phyloP scores from a whole-genome alignment of 1,284 basidiomycete genomes.

The Gymnopus androsaceus region DNA sequence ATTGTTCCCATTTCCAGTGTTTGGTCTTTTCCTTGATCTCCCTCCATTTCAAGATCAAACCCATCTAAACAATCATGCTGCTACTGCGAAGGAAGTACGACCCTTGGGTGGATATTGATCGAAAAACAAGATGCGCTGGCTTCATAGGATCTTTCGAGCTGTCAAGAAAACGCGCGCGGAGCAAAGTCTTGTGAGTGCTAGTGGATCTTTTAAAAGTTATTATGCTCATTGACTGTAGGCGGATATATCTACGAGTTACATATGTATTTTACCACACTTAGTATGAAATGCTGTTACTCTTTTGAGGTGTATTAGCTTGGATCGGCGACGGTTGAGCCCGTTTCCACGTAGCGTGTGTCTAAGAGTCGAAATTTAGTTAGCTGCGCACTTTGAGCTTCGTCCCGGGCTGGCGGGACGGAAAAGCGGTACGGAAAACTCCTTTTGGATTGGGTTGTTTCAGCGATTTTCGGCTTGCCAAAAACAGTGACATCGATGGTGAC shows the following conservation, averaged over 20 bases:
- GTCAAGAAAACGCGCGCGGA: conserved; percentile 10
- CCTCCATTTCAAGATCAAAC: conserved; percentile 99
- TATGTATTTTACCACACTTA: too few relatives aligned
- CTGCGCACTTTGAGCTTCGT: too few relatives aligned
- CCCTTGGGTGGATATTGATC: background rate
- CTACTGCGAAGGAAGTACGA: background rate
- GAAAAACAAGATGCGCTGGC: background rate
- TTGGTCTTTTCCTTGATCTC: conserved; percentile 97
- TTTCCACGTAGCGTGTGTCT: too few relatives aligned
- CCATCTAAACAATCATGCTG: conserved; percentile 61
- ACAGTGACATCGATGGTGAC: conserved; percentile 4
- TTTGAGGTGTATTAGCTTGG: too few relatives aligned
- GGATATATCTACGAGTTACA: too few relatives aligned
- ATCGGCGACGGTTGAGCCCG: too few relatives aligned
- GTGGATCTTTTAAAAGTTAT: too few relatives aligned
- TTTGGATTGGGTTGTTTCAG: background rate
- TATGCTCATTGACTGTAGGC: too few relatives aligned
- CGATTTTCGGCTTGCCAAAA: background rate
- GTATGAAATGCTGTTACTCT: too few relatives aligned
- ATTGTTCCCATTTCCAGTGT: conserved; percentile 57
- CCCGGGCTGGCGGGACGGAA: too few relatives aligned
- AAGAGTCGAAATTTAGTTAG: too few relatives aligned
- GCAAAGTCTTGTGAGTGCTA: background rate
- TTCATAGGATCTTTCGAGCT: background rate
- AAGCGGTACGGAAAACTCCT: too few relatives aligned